Conservation (phyloP, 2,329 filamentous ascomycete genomes). For the Escovopsis sp. region DNA sequence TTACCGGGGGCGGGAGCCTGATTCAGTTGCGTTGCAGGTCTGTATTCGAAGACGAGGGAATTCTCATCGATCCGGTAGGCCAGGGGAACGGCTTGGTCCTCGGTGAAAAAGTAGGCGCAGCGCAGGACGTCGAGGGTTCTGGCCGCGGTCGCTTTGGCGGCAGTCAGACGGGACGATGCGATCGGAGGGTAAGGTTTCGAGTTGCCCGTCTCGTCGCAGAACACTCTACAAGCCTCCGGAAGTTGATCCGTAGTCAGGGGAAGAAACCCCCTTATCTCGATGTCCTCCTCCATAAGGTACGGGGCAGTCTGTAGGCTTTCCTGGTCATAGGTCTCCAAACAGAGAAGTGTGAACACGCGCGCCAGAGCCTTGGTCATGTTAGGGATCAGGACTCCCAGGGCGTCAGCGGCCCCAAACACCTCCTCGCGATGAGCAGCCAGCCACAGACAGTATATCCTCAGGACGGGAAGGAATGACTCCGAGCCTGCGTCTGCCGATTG, state of each 20-base stretch:
- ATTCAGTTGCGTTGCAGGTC: constrained; percentile 3
- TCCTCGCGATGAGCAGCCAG: constrained; percentile 32
- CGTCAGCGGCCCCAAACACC: constrained; percentile 29
- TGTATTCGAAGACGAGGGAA: constrained; percentile 21
- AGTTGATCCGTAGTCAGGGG: constrained; percentile 25
- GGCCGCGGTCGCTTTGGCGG: constrained; percentile 26
- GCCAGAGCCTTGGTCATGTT: constrained; percentile 32
- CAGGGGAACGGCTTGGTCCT: constrained; percentile 26
- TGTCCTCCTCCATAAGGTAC: constrained; percentile 39
- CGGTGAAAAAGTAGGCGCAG: constrained; percentile 33
- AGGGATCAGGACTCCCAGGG: constrained; percentile 29
- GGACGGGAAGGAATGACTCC: constrained; percentile 32
- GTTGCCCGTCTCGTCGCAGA: constrained; percentile 19
- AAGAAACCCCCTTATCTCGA: constrained; percentile 29
- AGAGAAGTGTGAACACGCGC: constrained; percentile 33
- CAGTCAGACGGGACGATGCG: constrained; percentile 16
- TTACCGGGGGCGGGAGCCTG: background rate
- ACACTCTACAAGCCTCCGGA: constrained; percentile 25
- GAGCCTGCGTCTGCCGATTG: constrained; percentile 12
- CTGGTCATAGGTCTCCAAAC: constrained; percentile 25
- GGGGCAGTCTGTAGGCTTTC: constrained; percentile 24
- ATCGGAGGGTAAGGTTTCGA: constrained; percentile 25
- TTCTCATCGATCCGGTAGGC: constrained; percentile 13
- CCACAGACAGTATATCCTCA: constrained; percentile 42
- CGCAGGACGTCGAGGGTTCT: constrained; percentile 34